phyloP scores from a whole-genome alignment of 2,329 filamentous ascomycete genomes.

The Epichloe glyceriae region DNA sequence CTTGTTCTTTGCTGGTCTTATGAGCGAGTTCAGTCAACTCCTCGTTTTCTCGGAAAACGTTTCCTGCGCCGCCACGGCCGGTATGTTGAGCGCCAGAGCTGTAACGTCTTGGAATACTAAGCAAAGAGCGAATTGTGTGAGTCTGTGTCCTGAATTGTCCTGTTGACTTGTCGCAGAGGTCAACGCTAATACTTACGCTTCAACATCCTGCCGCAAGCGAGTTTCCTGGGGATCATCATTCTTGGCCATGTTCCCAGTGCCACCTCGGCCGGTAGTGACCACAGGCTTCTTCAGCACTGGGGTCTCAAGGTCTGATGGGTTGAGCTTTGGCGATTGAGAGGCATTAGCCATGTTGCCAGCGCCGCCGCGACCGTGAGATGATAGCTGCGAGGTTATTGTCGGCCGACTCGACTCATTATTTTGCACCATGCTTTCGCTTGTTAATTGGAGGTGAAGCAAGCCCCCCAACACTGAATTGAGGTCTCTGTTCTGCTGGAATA shows the following conservation, averaged over 20 bases:
- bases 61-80: constrained; percentile 65
- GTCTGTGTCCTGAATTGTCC: background rate
- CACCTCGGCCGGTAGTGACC: constrained; percentile 82
- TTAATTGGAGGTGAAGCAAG: background rate
- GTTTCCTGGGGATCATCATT: constrained; percentile 62
- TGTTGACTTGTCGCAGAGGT: too few species aligned
- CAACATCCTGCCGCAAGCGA: constrained; percentile 71
- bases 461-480: background rate
- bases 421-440: constrained; percentile 1
- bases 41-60: constrained; percentile 43
- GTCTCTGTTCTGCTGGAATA: too few species aligned
- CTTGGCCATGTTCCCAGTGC: constrained; percentile 73
- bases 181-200: constrained; percentile 37
- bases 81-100: constrained; percentile 50
- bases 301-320: constrained; percentile 58
- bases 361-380: constrained; percentile 65
- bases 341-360: constrained; percentile 59
- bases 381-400: constrained; percentile 22
- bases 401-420: background rate
- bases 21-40: constrained; percentile 21
- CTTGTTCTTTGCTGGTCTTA: constrained; percentile 19
- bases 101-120: constrained; percentile 39
- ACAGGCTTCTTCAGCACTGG: constrained; percentile 72
- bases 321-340: constrained; percentile 36
- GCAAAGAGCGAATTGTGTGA: background rate